Conservation (phyloP, 495 filamentous ascomycete species). For the Astrothelium subdiscretum region DNA sequence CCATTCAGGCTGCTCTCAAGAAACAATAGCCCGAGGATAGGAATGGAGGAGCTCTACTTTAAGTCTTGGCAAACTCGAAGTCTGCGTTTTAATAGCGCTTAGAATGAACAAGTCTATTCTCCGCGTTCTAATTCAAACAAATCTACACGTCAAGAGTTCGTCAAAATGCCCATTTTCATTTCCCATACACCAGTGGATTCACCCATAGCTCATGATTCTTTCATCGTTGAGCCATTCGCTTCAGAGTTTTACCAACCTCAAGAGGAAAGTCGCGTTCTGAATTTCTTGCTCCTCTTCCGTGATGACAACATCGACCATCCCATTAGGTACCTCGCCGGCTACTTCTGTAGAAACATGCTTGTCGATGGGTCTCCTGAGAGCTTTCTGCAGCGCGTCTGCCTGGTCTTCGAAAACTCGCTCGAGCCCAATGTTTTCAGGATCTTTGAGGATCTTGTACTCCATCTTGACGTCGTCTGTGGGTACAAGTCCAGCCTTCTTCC, state of each 20-base stretch:
- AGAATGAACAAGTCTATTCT: not conserved
- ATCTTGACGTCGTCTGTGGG: conserved; percentile 79
- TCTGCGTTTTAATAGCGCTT: not conserved
- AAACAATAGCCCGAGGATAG: conserved; percentile 1
- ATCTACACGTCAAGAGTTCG: not conserved
- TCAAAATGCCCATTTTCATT: not conserved
- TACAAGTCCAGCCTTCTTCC: conserved; percentile 71
- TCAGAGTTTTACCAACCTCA: conserved; percentile 68
- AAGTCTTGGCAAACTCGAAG: not conserved
- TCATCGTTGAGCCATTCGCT: not conserved
- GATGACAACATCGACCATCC: conserved; percentile 51
- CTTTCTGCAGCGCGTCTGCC: conserved; percentile 59
- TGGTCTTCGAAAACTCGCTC: conserved; percentile 62
- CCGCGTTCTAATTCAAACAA: not conserved
- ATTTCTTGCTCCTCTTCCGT: conserved; percentile 83
- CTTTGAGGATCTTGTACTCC: conserved; percentile 63
- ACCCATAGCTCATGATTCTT: conserved; percentile 1
- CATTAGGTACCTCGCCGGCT: conserved; percentile 49
- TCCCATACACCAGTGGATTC: conserved; percentile 4
- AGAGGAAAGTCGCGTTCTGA: conserved; percentile 71
- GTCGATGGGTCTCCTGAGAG: conserved; percentile 66
- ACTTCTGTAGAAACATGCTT: conserved; percentile 53
- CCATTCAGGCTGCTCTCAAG: conserved; percentile 10
- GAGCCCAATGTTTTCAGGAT: conserved; percentile 69
- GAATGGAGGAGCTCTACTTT: not conserved